Percentiles rank a stretch among this genome's conserved stretches.
These are phyloP conservation scores for Penicillium sp. DNA, from an alignment of 2,329 filamentous ascomycete genomes.

Conservation along the genomic window DNA sequence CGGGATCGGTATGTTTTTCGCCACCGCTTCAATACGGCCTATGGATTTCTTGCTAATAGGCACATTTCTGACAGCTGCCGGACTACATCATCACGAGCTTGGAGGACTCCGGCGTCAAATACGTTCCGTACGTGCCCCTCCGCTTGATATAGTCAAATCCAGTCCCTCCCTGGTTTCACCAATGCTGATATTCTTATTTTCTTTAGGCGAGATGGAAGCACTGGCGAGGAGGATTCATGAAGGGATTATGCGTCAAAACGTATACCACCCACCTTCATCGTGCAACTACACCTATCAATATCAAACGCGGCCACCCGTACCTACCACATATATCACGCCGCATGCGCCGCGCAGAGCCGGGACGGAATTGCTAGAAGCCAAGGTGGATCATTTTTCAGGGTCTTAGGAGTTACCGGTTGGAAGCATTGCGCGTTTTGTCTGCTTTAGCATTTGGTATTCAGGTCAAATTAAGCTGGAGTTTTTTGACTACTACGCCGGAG, in stretches of 20 bases:
- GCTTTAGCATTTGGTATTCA: conserved; percentile 18
- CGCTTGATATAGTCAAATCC: background rate
- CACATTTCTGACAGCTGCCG: conserved; percentile 48
- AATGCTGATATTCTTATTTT: conserved; percentile 6
- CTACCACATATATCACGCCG: background rate
- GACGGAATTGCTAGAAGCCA: conserved; percentile 3
- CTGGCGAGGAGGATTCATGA: conserved; percentile 49
- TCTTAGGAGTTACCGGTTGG: conserved; percentile 26
- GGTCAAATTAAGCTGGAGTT: conserved; percentile 15
- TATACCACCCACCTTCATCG: background rate
- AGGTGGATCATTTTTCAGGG: conserved; percentile 10
- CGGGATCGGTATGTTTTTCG: conserved; percentile 65
- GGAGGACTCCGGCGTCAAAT: conserved; percentile 64
- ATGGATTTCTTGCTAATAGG: background rate
- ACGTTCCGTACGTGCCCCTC: conserved; percentile 56
- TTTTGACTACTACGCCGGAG: conserved; percentile 4
- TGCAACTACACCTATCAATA: conserved; percentile 3
- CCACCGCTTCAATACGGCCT: background rate
- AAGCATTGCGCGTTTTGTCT: conserved; percentile 25
- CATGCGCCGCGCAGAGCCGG: background rate
- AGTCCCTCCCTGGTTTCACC: background rate
- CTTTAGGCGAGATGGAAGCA: conserved; percentile 51
- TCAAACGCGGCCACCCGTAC: conserved; percentile 6
- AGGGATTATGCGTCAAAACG: conserved; percentile 3
- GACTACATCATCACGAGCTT: conserved; percentile 60